Conservation (phyloP, 257 asterid species). For the Solanum pinnatisectum region DNA sequence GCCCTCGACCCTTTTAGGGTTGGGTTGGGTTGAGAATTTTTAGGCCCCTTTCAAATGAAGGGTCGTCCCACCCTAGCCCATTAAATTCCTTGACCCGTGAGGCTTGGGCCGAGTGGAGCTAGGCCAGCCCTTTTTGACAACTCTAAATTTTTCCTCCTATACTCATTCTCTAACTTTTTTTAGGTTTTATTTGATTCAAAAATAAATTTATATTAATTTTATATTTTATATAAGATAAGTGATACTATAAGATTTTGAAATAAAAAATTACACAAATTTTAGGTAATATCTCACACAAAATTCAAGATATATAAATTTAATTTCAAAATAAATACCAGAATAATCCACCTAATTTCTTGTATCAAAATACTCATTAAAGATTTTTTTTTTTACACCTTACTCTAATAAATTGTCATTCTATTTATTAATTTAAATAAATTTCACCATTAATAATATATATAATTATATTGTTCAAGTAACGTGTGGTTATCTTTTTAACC, state of each 20-base stretch:
- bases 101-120: too few species aligned
- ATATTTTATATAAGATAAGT: too few species aligned
- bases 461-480: background rate
- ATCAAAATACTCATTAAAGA: background rate
- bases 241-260: background rate
- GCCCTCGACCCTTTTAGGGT: too few species aligned
- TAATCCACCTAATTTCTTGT: background rate
- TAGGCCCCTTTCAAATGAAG: too few species aligned
- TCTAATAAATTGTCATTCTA: background rate
- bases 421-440: background rate
- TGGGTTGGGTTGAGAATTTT: too few species aligned
- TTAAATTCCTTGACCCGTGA: too few species aligned
- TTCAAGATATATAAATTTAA: background rate
- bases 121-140: too few species aligned
- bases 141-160: too few species aligned
- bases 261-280: background rate
- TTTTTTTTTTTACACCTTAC: background rate
- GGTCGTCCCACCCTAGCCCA: too few species aligned
- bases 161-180: too few species aligned
- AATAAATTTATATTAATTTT: too few species aligned
- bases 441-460: background rate
- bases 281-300: background rate
- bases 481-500: background rate
- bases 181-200: too few species aligned
- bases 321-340: background rate